These are phyloP conservation scores for Cladobotryum mycophilum DNA, from an alignment of 2,329 filamentous ascomycete genomes.

Conservation along the genomic window DNA sequence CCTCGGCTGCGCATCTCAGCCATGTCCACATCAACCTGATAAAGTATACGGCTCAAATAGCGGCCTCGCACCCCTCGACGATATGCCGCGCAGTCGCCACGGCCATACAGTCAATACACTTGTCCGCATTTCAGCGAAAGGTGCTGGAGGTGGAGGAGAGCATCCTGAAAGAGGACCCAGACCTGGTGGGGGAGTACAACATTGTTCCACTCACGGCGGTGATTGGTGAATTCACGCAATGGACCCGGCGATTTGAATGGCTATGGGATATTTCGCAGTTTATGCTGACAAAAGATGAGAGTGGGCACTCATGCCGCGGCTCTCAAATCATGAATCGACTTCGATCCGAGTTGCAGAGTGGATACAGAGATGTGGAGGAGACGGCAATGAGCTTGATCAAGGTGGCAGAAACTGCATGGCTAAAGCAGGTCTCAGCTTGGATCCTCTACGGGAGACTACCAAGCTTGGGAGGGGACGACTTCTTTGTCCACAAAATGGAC, in stretches of 20 bases:
- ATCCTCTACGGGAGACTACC: conserved; percentile 82
- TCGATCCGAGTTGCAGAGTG: conserved; percentile 72
- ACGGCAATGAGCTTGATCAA: conserved; percentile 67
- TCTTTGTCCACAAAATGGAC: conserved; percentile 62
- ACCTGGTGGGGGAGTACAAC: conserved; percentile 81
- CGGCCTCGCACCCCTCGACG: conserved; percentile 65
- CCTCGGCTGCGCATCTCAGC: conserved; percentile 69
- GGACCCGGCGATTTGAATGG: conserved; percentile 82
- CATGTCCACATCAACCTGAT: conserved; percentile 70
- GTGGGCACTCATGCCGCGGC: conserved; percentile 49
- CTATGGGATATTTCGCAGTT: conserved; percentile 67
- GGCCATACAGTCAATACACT: conserved; percentile 66
- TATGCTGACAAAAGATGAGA: conserved; percentile 46
- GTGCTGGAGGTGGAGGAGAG: conserved; percentile 77
- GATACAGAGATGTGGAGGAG: conserved; percentile 78
- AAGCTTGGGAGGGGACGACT: conserved; percentile 71
- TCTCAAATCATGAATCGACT: conserved; percentile 72
- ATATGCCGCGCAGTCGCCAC: conserved; percentile 85
- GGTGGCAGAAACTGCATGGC: conserved; percentile 82
- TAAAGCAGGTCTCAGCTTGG: conserved; percentile 87
- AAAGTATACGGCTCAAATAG: conserved; percentile 59
- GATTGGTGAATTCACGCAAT: conserved; percentile 77
- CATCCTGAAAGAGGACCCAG: conserved; percentile 70
- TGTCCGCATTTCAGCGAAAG: conserved; percentile 74
- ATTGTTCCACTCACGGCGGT: conserved; percentile 87